A percentile compares a stretch with the other conserved stretches of the same genome.
Evolutionary conservation across 2,329 filamentous ascomycete species (phyloP).

Genomic region (Tothia fuscella): DNA sequence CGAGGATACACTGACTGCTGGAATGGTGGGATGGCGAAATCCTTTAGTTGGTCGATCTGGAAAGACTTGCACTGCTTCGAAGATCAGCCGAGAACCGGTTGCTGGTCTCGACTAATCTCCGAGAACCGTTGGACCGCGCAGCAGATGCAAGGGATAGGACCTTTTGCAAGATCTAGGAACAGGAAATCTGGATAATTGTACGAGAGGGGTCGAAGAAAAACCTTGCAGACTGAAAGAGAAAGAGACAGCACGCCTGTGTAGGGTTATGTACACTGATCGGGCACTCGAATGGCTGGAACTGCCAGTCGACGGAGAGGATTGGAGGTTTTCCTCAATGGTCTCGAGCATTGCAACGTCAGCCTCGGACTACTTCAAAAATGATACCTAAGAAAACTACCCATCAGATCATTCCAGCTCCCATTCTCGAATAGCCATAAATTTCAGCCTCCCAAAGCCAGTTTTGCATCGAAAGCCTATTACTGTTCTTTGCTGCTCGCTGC

Average conservation of each 20-base stretch:
- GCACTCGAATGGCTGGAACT: no score
- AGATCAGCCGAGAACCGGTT: no score
- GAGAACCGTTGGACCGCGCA: not conserved
- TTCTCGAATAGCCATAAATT: not conserved
- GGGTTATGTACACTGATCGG: no score
- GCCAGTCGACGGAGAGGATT: no score
- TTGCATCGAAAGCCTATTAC: not conserved
- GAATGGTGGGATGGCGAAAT: slow-evolving; percentile 4
- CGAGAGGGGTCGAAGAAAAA: not conserved
- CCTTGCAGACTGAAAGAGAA: no score
- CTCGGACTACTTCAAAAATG: no score
- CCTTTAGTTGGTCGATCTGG: slow-evolving; percentile 1
- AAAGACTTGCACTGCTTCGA: slow-evolving; percentile 1
- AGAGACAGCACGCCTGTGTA: no score
- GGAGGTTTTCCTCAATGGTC: no score
- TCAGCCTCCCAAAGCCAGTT: not conserved
- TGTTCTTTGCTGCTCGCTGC: not conserved
- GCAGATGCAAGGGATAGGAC: slow-evolving; percentile 1
- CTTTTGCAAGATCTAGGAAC: not conserved
- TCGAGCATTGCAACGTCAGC: no score
- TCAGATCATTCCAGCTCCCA: slow-evolving; percentile 3
- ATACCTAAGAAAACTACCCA: not conserved
- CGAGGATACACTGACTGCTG: not conserved
- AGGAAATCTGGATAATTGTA: not conserved
- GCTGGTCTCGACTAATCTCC: not conserved